phyloP scores from a whole-genome alignment of 176 grass and related monocot genomes.

The Canna indica region DNA sequence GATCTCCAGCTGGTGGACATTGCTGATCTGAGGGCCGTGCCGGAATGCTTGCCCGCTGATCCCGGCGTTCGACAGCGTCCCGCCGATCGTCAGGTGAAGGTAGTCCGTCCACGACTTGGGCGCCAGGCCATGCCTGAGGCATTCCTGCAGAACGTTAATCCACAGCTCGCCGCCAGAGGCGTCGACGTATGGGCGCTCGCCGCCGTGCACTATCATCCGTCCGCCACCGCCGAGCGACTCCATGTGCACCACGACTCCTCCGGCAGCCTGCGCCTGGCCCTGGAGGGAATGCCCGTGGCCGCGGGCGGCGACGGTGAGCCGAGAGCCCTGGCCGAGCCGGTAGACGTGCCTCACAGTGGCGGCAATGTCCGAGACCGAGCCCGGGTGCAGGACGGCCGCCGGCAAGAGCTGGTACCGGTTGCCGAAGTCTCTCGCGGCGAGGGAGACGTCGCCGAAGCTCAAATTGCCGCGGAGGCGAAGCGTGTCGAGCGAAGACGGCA shows the following conservation, averaged over 20 bases:
- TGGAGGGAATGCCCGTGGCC: slow-evolving; percentile 21
- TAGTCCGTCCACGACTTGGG: slow-evolving; percentile 21
- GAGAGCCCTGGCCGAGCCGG: background rate
- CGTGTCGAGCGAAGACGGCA: background rate
- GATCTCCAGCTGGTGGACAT: slow-evolving; percentile 14
- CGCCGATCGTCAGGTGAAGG: slow-evolving; percentile 19
- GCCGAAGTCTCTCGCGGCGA: slow-evolving; percentile 7
- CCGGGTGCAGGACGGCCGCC: background rate
- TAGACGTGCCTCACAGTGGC: background rate
- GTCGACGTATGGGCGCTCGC: background rate
- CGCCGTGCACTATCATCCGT: background rate
- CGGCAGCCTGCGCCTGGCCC: slow-evolving; percentile 10
- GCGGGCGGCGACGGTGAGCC: slow-evolving; percentile 3
- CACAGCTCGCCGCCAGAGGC: slow-evolving; percentile 9
- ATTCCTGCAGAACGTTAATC: slow-evolving; percentile 9
- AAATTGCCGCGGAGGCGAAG: background rate
- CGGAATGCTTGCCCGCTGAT: slow-evolving; percentile 20
- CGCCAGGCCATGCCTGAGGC: slow-evolving; percentile 13
- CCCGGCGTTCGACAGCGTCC: slow-evolving; percentile 17
- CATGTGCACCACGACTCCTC: slow-evolving; percentile 13
- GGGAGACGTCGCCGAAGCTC: background rate
- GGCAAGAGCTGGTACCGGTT: background rate
- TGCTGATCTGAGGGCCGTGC: slow-evolving; percentile 16
- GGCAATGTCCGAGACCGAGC: background rate
- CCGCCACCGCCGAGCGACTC: background rate